Conservation (phyloP, 768 basidiomycete species). For the Neoboletus brunneissimus region DNA sequence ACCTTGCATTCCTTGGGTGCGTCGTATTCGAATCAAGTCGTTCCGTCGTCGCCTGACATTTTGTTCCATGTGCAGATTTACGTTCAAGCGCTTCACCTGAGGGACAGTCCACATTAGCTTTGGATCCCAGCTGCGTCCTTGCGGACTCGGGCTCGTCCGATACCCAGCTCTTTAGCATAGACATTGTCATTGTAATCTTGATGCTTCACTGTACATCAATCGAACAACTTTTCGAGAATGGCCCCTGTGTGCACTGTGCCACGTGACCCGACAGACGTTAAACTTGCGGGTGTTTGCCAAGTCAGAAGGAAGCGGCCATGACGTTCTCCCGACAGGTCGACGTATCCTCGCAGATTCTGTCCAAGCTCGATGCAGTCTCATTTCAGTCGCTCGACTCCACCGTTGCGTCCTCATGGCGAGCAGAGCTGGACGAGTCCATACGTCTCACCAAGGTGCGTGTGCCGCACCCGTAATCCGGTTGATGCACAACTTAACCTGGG, state of each 20-base stretch:
- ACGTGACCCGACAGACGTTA: slow-evolving; percentile 20
- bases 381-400: slow-evolving; percentile 55
- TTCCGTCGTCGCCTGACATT: neutral
- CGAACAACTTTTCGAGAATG: neutral
- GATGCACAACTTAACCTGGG: slow-evolving; percentile 4
- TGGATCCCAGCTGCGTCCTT: neutral
- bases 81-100: slow-evolving; percentile 72
- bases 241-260: neutral
- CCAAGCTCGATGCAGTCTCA: slow-evolving; percentile 63
- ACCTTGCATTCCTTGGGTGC: slow-evolving; percentile 65
- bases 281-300: neutral
- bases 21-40: slow-evolving; percentile 18
- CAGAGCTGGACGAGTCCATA: slow-evolving; percentile 71
- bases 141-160: slow-evolving; percentile 11
- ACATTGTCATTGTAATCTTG: slow-evolving; percentile 27
- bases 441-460: slow-evolving; percentile 60
- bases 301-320: slow-evolving; percentile 41
- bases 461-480: neutral
- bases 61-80: slow-evolving; percentile 52
- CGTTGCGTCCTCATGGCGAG: slow-evolving; percentile 66
- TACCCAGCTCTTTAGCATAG: slow-evolving; percentile 31
- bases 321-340: slow-evolving; percentile 73
- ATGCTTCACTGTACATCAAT: slow-evolving; percentile 21
- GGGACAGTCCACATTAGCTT: neutral
- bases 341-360: slow-evolving; percentile 67